A percentile compares a stretch with the other conserved stretches of the same genome.
These are phyloP conservation scores for Trichoderma brevicompactum DNA, from an alignment of 2,329 filamentous ascomycete species.

Conservation along the genomic window DNA sequence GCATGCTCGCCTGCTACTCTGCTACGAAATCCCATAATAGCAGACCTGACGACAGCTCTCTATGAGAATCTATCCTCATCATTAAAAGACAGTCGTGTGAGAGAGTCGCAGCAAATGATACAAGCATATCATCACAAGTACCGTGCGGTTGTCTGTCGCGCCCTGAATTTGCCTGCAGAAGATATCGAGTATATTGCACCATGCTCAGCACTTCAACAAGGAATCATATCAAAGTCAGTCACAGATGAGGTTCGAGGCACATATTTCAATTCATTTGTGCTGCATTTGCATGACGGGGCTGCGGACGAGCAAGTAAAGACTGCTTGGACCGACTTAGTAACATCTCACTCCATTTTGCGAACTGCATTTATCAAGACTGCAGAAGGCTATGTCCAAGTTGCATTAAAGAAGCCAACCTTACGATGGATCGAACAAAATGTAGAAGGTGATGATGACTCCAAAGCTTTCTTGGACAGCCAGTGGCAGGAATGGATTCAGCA, in stretches of 20 bases:
- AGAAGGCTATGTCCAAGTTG: slow-evolving; percentile 77
- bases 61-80: slow-evolving; percentile 10
- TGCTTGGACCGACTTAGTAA: slow-evolving; percentile 63
- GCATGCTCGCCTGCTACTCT: slow-evolving; percentile 67
- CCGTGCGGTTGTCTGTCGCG: slow-evolving; percentile 54
- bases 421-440: slow-evolving; percentile 50
- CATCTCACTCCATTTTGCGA: slow-evolving; percentile 66
- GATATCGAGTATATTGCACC: slow-evolving; percentile 76
- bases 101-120: slow-evolving; percentile 63
- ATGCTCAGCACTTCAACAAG: slow-evolving; percentile 84
- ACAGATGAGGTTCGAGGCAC: slow-evolving; percentile 56
- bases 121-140: slow-evolving; percentile 68
- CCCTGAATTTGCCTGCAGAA: slow-evolving; percentile 53
- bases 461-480: slow-evolving; percentile 41
- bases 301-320: slow-evolving; percentile 53
- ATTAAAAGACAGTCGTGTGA: slow-evolving; percentile 35
- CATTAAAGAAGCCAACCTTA: slow-evolving; percentile 51
- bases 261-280: slow-evolving; percentile 79
- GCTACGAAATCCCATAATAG: slow-evolving; percentile 63
- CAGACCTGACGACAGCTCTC: slow-evolving; percentile 51
- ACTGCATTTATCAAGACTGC: slow-evolving; percentile 73
- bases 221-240: slow-evolving; percentile 75
- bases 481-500: slow-evolving; percentile 57
- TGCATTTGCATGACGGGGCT: slow-evolving; percentile 54
- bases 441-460: slow-evolving; percentile 38